Base-by-base conservation (phyloP, 192 early-diverging fungal genomes). In the Coemansia javaensis region DNA sequence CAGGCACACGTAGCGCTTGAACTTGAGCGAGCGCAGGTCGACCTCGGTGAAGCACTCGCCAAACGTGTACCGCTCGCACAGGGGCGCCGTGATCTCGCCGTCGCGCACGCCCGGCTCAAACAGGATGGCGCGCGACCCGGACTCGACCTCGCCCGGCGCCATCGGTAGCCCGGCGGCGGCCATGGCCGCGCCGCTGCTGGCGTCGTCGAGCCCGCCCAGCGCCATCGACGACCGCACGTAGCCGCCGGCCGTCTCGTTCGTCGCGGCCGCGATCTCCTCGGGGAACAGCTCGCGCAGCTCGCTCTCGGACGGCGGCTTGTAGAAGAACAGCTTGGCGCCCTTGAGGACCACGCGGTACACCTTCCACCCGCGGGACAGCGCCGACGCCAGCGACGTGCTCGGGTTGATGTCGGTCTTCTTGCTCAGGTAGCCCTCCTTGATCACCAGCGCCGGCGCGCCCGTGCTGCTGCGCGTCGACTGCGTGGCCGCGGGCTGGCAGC, bases 321-420 rank as follows among this genome's bases (percentile, higher is more conserved):
- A 89, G 50, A 86, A 82, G 50, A 84, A 89, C 10, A 89, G 54
- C 51, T 89, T 89, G 46, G 82, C 82, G 3, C 85, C 85, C 61
- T 82, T 81, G 25, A 89, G 59, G 7, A 81, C 63, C 7, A 89
- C 85, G 8, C 77, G 80, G 51, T 89, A 89, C 1, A 86, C 79
- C 63, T 85, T 89, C 86, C 86, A 89, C 12, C 82, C 85, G 25
- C 84, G 82, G 18, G 79, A 63, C 32, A 76, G 59, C 9, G 71
- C 66, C 23, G 79, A 69, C 30, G 82, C 80, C 31, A 79, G 62
- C 15, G 81, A 80, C 17, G 57, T 75, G 60, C 56, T 59, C n/a
- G 82, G 66, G 28, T 84, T 80, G 27, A 84, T 76, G 50, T 86
- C 85, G 15, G 84, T 81, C 52, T 85, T 86, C 49, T 84, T 86